Conservation (phyloP, 2,329 filamentous ascomycete genomes). For the Teratosphaeria viscida region DNA sequence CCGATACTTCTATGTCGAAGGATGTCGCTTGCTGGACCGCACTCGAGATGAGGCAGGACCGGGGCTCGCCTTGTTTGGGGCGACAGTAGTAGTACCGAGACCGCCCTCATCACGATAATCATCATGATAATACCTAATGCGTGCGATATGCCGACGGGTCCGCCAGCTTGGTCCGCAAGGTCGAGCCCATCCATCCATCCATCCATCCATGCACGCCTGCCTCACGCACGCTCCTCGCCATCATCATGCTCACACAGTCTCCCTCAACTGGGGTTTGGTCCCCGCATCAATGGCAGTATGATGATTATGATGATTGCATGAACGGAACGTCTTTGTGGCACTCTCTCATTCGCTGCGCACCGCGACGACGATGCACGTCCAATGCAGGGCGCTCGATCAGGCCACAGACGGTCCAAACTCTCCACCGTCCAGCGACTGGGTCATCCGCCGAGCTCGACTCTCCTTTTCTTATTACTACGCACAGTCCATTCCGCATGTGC, state of each 20-base stretch:
- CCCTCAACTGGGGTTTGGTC: not conserved
- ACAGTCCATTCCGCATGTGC: not conserved
- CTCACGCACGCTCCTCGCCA: not conserved
- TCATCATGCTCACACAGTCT: not conserved
- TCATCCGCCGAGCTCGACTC: not conserved
- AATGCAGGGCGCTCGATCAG: conserved; percentile 3
- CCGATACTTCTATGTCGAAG: not conserved
- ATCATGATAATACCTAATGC: not conserved
- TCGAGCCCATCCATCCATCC: not conserved
- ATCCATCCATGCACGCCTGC: not conserved
- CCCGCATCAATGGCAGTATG: not conserved
- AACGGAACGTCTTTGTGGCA: conserved; percentile 7
- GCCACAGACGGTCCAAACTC: not conserved
- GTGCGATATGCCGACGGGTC: not conserved
- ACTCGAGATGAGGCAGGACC: not conserved
- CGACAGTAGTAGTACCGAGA: not conserved
- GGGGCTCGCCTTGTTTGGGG: not conserved
- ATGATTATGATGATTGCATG: not conserved
- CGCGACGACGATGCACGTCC: conserved; percentile 1
- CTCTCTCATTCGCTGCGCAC: conserved; percentile 5
- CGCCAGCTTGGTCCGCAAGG: not conserved
- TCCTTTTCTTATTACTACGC: not conserved
- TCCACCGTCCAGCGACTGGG: not conserved
- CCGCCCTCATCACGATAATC: not conserved
- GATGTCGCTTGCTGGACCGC: not conserved